Evolutionary conservation across 805 yeast genomes (phyloP).

Genomic region (Spathaspora gorwiae): DNA sequence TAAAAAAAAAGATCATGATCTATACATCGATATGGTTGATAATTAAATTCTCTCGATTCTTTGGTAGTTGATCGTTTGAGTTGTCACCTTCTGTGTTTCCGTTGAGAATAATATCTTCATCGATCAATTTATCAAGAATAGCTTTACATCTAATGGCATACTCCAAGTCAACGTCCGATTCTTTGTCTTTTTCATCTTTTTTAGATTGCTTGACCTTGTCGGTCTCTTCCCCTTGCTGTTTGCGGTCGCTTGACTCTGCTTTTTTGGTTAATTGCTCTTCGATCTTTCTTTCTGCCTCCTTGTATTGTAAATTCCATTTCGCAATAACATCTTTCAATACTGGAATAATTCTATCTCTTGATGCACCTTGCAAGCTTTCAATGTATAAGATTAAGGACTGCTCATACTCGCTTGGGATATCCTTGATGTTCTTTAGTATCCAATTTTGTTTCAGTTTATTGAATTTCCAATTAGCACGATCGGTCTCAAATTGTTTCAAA

Average conservation of each 20-base stretch:
- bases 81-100: conserved; percentile 19
- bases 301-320: conserved; percentile 53
- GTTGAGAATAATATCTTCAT: conserved; percentile 27
- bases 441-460: conserved; percentile 85
- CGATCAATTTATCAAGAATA: conserved; percentile 30
- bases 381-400: conserved; percentile 48
- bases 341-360: conserved; percentile 51
- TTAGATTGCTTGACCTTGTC: conserved; percentile 10
- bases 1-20: not conserved
- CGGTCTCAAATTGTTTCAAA: conserved; percentile 53
- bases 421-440: conserved; percentile 60
- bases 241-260: conserved; percentile 11
- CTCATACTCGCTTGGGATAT: conserved; percentile 51
- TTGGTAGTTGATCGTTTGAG: conserved; percentile 15
- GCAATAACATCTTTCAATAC: conserved; percentile 45
- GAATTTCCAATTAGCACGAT: conserved; percentile 69
- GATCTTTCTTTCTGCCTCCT: conserved; percentile 36
- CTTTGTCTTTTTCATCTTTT: conserved; percentile 18
- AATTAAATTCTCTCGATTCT: conserved; percentile 25
- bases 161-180: conserved; percentile 24
- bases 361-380: conserved; percentile 65
- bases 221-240: conserved; percentile 15
- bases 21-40: conserved; percentile 42
- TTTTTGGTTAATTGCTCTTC: conserved; percentile 27
- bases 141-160: conserved; percentile 40